phyloP scores from a whole-genome alignment of 169 alveolate genomes.

The Eimeria praecox region DNA sequence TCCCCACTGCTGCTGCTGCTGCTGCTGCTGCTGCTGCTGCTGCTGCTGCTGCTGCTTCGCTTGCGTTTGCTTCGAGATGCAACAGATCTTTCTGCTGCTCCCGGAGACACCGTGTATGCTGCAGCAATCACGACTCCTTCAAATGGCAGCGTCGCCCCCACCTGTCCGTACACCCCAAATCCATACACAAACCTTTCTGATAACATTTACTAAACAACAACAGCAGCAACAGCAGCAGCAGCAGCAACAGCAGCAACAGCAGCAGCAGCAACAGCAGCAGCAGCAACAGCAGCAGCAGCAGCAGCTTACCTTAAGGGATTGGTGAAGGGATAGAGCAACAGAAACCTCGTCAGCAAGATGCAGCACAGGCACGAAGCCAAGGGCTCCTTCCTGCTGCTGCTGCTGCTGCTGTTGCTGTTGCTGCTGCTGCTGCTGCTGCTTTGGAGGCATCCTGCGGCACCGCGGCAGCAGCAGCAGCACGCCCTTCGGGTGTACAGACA shows the following conservation, averaged over 20 bases:
- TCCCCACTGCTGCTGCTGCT: constrained; percentile 16
- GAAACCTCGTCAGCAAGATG: constrained; percentile 28
- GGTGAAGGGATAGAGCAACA: neutral
- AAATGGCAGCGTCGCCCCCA: constrained; percentile 7
- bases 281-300: constrained; percentile 38
- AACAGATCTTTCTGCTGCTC: neutral
- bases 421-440: constrained; percentile 41
- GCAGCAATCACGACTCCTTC: neutral
- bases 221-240: constrained; percentile 16
- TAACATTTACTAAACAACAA: too few species aligned
- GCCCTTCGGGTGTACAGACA: constrained; percentile 39
- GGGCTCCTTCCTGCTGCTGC: constrained; percentile 27
- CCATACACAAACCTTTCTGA: neutral
- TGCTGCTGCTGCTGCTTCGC: neutral
- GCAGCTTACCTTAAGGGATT: neutral
- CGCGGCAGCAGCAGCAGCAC: constrained; percentile 45
- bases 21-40: constrained; percentile 31
- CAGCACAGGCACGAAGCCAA: constrained; percentile 36
- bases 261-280: constrained; percentile 32
- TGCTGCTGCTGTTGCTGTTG: constrained; percentile 24
- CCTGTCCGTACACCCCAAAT: constrained; percentile 10
- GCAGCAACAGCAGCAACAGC: neutral
- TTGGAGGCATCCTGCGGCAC: neutral
- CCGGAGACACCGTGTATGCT: neutral
- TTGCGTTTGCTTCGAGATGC: neutral